These are phyloP conservation scores for Sphaerulina musiva DNA, from an alignment of 2,329 filamentous ascomycete species.

Conservation along the genomic window DNA sequence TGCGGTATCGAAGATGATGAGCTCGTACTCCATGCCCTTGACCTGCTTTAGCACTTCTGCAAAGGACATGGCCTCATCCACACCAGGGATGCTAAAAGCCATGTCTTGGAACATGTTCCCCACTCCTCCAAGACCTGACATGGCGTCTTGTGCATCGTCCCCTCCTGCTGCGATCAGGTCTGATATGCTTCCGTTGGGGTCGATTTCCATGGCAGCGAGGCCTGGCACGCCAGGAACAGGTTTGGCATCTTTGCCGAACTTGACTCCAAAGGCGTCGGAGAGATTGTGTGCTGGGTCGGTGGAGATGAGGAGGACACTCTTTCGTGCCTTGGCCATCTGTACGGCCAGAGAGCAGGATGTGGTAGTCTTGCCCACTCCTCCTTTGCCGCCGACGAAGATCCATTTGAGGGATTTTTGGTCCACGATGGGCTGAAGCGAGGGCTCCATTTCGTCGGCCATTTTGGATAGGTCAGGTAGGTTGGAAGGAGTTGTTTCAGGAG, in stretches of 20 bases:
- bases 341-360: constrained; percentile 97
- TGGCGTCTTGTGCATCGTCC: constrained; percentile 62
- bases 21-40: constrained; percentile 96
- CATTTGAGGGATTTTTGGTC: constrained; percentile 93
- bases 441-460: constrained; percentile 70
- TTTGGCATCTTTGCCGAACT: constrained; percentile 97
- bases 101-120: constrained; percentile 98
- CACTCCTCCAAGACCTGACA: constrained; percentile 62
- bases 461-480: constrained; percentile 18
- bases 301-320: constrained; percentile 93
- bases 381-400: constrained; percentile 98
- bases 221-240: constrained; percentile 88
- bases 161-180: constrained; percentile 78
- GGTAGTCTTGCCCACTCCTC: constrained; percentile 98
- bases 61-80: constrained; percentile 99
- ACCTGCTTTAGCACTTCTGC: constrained; percentile 99
- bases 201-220: constrained; percentile 97
- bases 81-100: constrained; percentile 93
- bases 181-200: constrained; percentile 95
- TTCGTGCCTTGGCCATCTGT: constrained; percentile 89
- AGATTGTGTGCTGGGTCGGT: constrained; percentile 98
- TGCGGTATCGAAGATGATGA: constrained; percentile 98
- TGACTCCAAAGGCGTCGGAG: constrained; percentile 95
- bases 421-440: constrained; percentile 86
- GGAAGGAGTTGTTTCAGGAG: background rate